Evolutionary conservation across 805 yeast genomes (phyloP).

Genomic region (Kazachstania bromeliacearum): DNA sequence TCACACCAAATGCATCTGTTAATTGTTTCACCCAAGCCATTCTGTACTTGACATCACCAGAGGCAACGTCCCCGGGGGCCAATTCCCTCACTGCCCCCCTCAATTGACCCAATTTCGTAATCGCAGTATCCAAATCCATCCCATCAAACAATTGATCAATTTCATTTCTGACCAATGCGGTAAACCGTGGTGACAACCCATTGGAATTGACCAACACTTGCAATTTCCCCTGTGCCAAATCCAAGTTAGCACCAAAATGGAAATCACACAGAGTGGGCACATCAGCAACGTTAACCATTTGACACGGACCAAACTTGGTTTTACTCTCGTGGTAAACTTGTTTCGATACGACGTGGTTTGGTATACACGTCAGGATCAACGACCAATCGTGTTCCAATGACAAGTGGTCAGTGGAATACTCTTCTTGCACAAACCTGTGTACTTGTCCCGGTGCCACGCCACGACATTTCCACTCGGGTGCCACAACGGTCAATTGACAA

Average conservation of each 20-base stretch:
- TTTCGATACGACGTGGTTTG: conserved; percentile 18
- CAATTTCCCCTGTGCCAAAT: conserved; percentile 7
- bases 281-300: conserved; percentile 30
- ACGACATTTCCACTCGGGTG: conserved; percentile 16
- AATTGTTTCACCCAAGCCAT: conserved; percentile 27
- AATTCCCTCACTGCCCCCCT: conserved; percentile 15
- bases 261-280: conserved; percentile 29
- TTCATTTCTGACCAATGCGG: conserved; percentile 25
- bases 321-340: conserved; percentile 18
- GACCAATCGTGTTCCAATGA: conserved; percentile 19
- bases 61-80: conserved; percentile 7
- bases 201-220: conserved; percentile 25
- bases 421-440: conserved; percentile 11
- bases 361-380: conserved; percentile 25
- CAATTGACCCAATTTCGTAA: conserved; percentile 19
- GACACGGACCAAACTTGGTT: conserved; percentile 18
- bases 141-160: conserved; percentile 11
- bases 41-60: conserved; percentile 19
- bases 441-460: conserved; percentile 5
- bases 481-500: conserved; percentile 23
- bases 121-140: conserved; percentile 17
- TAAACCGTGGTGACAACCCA: conserved; percentile 28
- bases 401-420: conserved; percentile 12
- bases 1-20: conserved; percentile 25
- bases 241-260: conserved; percentile 28